These are phyloP conservation scores for Immersiporthe knoxdaviesiana DNA, from an alignment of 2,329 filamentous ascomycete species.

Conservation along the genomic window DNA sequence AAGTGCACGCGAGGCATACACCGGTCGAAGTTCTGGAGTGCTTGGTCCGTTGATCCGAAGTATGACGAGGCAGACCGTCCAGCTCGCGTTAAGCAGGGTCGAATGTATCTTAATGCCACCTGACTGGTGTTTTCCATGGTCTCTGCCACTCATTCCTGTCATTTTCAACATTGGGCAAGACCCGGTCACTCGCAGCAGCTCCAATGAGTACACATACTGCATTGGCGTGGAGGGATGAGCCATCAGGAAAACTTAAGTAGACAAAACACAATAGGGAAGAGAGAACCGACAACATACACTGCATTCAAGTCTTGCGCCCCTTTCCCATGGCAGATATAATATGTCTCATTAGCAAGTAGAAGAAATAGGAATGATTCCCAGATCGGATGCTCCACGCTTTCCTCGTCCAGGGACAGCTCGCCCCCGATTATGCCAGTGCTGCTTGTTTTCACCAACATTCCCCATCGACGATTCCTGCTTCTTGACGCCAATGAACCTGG, in stretches of 20 bases:
- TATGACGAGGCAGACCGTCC: too few relatives aligned
- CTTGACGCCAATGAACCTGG: not conserved
- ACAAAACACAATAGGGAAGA: not conserved
- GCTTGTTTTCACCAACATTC: not conserved
- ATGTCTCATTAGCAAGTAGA: slow-evolving; percentile 20
- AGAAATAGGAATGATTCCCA: not conserved
- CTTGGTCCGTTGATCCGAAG: too few relatives aligned
- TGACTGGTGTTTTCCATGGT: too few relatives aligned
- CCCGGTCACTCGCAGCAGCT: too few relatives aligned
- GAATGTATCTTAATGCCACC: too few relatives aligned
- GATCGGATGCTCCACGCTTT: slow-evolving; percentile 11
- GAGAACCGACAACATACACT: not conserved
- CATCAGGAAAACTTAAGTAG: too few relatives aligned
- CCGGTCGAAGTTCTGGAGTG: too few relatives aligned
- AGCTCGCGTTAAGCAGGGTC: too few relatives aligned
- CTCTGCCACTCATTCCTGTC: too few relatives aligned
- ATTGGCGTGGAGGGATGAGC: not conserved
- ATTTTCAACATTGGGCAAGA: too few relatives aligned
- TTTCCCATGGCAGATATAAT: not conserved
- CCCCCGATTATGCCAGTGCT: too few relatives aligned
- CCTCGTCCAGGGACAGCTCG: not conserved
- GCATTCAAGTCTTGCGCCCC: not conserved
- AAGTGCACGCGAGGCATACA: too few relatives aligned
- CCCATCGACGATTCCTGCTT: not conserved
- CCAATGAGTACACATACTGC: not conserved